These are phyloP conservation scores for Aegilops tauschii DNA, from an alignment of 176 grass and related monocot species.

Conservation along the genomic window DNA sequence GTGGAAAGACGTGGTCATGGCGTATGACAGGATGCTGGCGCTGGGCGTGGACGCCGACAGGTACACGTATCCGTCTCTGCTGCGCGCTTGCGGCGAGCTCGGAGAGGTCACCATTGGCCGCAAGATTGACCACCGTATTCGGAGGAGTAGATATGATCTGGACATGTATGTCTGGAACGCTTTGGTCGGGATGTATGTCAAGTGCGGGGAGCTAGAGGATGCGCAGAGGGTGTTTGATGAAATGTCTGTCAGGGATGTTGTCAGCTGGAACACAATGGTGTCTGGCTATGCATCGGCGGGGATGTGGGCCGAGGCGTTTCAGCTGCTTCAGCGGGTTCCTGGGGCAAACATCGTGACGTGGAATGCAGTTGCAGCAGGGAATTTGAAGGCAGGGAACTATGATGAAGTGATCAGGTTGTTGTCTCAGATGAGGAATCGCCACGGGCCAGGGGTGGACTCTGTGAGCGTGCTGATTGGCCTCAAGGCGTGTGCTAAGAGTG, in stretches of 20 bases:
- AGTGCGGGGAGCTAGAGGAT: constrained; percentile 35
- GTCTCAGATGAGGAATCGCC: constrained; percentile 10
- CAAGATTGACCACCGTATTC: constrained; percentile 23
- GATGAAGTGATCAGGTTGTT: constrained; percentile 31
- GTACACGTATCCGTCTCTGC: constrained; percentile 64
- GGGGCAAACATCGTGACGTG: constrained; percentile 33
- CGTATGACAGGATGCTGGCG: constrained; percentile 35
- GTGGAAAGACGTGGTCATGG: constrained; percentile 39
- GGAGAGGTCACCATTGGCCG: constrained; percentile 37
- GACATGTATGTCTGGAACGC: constrained; percentile 63
- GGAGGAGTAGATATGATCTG: constrained; percentile 18
- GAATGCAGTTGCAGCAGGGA: constrained; percentile 18
- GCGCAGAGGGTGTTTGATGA: constrained; percentile 52
- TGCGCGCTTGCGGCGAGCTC: constrained; percentile 53
- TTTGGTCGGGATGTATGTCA: constrained; percentile 51
- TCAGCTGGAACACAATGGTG: constrained; percentile 65
- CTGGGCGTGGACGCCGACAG: constrained; percentile 30
- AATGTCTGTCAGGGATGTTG: constrained; percentile 51
- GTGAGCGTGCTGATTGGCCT: constrained; percentile 55
- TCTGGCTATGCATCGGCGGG: not conserved
- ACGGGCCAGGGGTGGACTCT: constrained; percentile 31
- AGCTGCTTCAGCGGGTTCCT: constrained; percentile 27
- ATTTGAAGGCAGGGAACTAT: constrained; percentile 39
- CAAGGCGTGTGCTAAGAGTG: constrained; percentile 44
- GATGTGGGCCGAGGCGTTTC: constrained; percentile 25